Base-by-base conservation (phyloP, 345 rosid genomes). In the Populus pruinosa region DNA sequence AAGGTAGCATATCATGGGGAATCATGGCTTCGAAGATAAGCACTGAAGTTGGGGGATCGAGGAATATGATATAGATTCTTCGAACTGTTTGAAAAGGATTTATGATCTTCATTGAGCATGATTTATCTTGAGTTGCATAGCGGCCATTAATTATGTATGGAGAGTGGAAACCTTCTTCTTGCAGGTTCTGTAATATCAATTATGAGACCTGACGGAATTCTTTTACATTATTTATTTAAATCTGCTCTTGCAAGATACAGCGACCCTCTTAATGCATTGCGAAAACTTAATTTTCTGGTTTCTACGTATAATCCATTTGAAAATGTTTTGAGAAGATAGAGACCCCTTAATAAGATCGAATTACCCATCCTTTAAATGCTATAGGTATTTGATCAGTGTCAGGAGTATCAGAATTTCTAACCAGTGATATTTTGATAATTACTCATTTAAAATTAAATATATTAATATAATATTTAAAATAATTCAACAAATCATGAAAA, bases 21-120 rank as follows among this genome's bases (percentile, higher is more conserved):
- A 53, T 16, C 79, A 70, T 83, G 71, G 70, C 88, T 82, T 85
- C 79, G 84, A 85, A 83, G 86, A 59, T 11, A 87, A 85, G 88
- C 81, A 78, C 62, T 2, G 44, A 23, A 63, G 74, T 38, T 25
- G 77, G 61, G 73, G 53, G 53, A 33, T 5, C 5, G 36, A 10
- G 29, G 27, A 27, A 0, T 56, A n/a, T 56, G 12, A 72, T 62
- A 55, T 56, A 59, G 23, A 33, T 64, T 73, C 64, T 36, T 25
- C 44, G 59, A n/a, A 67, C 59, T 18, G n/a, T 63, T 29, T 61
- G 86, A 85, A 70, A 80, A 71, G 29, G 86, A 85, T 72, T 38
- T 70, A 20, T 39, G 66, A 78, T 83, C 87, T 80, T 68, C 43
- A 21, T 5, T 31, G 49, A 72, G 33, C 39, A 38, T 73, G 71